phyloP scores from a whole-genome alignment of 306 rosid genomes.

The Quercus wislizeni region DNA sequence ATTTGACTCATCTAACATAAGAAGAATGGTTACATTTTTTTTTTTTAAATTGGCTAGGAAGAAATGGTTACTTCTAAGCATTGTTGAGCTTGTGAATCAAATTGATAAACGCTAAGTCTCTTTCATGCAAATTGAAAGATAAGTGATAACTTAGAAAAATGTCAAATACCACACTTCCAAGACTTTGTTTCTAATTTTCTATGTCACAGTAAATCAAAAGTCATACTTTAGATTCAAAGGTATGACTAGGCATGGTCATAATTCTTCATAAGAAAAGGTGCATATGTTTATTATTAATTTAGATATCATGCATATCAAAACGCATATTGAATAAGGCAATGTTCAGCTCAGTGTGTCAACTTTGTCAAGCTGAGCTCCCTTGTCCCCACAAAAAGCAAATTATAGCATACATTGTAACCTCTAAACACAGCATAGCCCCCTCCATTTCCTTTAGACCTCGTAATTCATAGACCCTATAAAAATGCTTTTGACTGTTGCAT shows the following conservation, averaged over 20 bases:
- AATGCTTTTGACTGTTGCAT: constrained; percentile 35
- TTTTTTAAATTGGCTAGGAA: no score
- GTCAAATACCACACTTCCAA: no score
- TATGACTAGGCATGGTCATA: neutral
- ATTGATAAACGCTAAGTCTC: neutral
- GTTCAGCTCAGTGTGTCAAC: constrained; percentile 30
- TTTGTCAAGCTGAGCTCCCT: constrained; percentile 40
- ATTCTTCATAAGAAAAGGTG: neutral
- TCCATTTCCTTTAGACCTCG: constrained; percentile 39
- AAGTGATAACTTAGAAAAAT: neutral
- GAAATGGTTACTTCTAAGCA: no score
- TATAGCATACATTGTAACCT: constrained; percentile 43
- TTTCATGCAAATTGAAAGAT: neutral
- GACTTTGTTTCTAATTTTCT: no score
- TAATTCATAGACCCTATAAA: constrained; percentile 31
- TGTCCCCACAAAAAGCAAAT: constrained; percentile 61
- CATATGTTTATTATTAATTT: neutral
- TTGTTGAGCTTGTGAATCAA: no score
- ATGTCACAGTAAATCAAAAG: no score
- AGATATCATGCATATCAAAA: neutral
- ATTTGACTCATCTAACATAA: neutral
- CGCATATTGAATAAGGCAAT: neutral
- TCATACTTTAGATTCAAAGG: neutral
- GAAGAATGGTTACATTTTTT: neutral
- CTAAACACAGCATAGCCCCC: constrained; percentile 29